phyloP scores from a whole-genome alignment of 306 rosid species.

The Malus sylvestris region DNA sequence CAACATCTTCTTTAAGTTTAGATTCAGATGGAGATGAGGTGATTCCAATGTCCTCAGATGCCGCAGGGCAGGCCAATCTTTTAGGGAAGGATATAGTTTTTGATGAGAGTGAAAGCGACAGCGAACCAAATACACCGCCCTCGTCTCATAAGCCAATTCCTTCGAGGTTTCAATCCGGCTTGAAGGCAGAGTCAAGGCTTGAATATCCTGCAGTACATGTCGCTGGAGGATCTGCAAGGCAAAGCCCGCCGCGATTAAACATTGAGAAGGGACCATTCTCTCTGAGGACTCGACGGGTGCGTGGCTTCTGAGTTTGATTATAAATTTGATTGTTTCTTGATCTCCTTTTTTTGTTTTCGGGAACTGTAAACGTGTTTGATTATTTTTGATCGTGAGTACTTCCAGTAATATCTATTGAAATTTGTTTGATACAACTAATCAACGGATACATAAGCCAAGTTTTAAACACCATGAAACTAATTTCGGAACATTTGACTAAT shows the following conservation, averaged over 20 bases:
- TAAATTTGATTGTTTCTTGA: background rate
- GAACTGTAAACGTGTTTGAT: background rate
- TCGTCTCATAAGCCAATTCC: slow-evolving; percentile 20
- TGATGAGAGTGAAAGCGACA: slow-evolving; percentile 42
- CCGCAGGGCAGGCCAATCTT: slow-evolving; percentile 18
- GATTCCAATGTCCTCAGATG: background rate
- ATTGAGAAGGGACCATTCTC: slow-evolving; percentile 49
- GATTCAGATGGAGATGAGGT: slow-evolving; percentile 22
- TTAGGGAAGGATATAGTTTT: slow-evolving; percentile 31
- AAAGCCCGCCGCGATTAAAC: slow-evolving; percentile 24
- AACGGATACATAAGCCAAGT: background rate
- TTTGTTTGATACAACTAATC: background rate
- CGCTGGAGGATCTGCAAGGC: slow-evolving; percentile 29
- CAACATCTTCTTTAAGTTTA: slow-evolving; percentile 25
- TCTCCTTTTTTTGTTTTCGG: background rate
- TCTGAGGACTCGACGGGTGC: slow-evolving; percentile 33
- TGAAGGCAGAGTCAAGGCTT: background rate
- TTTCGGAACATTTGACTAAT: slow-evolving; percentile 1
- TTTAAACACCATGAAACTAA: background rate
- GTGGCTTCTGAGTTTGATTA: slow-evolving; percentile 13
- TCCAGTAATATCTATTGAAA: slow-evolving; percentile 1
- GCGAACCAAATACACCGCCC: slow-evolving; percentile 13
- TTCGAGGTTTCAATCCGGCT: slow-evolving; percentile 27
- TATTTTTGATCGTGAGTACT: background rate
- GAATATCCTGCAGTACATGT: slow-evolving; percentile 1